Evolutionary conservation across 345 rosid genomes (phyloP).

Genomic region (Linum lewisii): DNA sequence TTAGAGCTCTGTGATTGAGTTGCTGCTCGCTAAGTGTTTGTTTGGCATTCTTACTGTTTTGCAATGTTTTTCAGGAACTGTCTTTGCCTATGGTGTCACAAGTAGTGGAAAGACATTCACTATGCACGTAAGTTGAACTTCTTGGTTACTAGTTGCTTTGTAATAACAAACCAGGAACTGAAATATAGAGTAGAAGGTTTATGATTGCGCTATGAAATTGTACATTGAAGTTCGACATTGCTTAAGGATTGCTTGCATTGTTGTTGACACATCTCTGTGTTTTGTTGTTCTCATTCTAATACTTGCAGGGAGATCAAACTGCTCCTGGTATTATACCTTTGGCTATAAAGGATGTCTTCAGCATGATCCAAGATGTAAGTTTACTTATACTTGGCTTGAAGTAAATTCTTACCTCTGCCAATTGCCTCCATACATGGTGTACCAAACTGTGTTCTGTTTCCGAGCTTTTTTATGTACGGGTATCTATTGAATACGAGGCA

Average conservation of each 20-base stretch:
- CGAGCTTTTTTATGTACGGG: not conserved
- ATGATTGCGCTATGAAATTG: not conserved
- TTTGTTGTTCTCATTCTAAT: constrained; percentile 4
- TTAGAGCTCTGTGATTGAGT: not conserved
- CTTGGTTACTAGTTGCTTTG: constrained; percentile 1
- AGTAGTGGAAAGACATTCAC: constrained; percentile 99
- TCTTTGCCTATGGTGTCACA: constrained; percentile 98
- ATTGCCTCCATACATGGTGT: not conserved
- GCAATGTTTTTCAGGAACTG: constrained; percentile 60
- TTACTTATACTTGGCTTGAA: not conserved
- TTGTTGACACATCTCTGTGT: not conserved
- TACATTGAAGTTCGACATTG: not conserved
- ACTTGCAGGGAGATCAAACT: constrained; percentile 82
- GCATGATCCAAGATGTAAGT: constrained; percentile 97
- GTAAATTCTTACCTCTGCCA: not conserved
- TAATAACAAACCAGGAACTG: not conserved
- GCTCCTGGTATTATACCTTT: constrained; percentile 95
- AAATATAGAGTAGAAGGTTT: not conserved
- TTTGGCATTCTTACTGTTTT: not conserved
- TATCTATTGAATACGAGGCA: not conserved
- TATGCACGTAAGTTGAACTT: constrained; percentile 71
- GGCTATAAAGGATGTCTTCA: constrained; percentile 96
- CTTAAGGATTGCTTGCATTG: not conserved
- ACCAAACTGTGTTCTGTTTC: not conserved
- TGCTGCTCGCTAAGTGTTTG: not conserved